Conservation (phyloP, 2,329 filamentous ascomycete species). For the Fusarium equiseti region DNA sequence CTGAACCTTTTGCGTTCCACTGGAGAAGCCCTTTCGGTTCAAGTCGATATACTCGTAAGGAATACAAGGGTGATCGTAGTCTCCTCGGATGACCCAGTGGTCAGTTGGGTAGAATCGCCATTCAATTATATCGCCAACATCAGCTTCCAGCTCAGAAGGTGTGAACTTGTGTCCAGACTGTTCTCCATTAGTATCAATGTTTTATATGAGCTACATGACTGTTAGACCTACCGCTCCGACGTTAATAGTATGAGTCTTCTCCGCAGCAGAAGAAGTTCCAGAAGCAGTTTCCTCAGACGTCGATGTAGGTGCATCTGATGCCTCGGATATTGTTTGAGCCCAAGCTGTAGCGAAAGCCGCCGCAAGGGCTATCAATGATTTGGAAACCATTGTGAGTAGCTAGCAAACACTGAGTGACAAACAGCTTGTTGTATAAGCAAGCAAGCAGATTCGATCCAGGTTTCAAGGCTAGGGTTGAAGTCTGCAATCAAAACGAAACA, state of each 20-base stretch:
- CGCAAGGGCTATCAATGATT: conserved; percentile 31
- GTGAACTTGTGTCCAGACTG: conserved; percentile 51
- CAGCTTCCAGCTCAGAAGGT: conserved; percentile 48
- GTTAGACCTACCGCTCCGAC: conserved; percentile 43
- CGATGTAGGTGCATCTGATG: conserved; percentile 26
- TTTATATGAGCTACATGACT: background rate
- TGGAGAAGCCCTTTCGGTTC: conserved; percentile 66
- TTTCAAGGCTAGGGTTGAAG: background rate
- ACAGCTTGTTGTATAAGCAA: conserved; percentile 24
- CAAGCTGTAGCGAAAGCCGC: conserved; percentile 28
- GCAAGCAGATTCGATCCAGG: conserved; percentile 18
- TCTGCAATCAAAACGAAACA: conserved; percentile 14
- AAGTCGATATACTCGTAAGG: conserved; percentile 67
- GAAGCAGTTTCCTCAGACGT: conserved; percentile 33
- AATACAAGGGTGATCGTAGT: conserved; percentile 70
- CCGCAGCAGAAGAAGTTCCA: conserved; percentile 31
- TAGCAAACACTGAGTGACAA: conserved; percentile 10
- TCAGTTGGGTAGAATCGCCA: conserved; percentile 73
- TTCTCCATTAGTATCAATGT: conserved; percentile 13
- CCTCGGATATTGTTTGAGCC: conserved; percentile 33
- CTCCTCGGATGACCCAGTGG: conserved; percentile 73
- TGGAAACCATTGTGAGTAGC: conserved; percentile 38
- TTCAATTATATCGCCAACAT: conserved; percentile 63
- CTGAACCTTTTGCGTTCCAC: conserved; percentile 61
- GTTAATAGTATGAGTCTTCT: conserved; percentile 44